A percentile compares a stretch with the other conserved stretches of the same genome.
Conservation (phyloP, 1,284 basidiomycete genomes). For the Cryptococcus floricola region DNA sequence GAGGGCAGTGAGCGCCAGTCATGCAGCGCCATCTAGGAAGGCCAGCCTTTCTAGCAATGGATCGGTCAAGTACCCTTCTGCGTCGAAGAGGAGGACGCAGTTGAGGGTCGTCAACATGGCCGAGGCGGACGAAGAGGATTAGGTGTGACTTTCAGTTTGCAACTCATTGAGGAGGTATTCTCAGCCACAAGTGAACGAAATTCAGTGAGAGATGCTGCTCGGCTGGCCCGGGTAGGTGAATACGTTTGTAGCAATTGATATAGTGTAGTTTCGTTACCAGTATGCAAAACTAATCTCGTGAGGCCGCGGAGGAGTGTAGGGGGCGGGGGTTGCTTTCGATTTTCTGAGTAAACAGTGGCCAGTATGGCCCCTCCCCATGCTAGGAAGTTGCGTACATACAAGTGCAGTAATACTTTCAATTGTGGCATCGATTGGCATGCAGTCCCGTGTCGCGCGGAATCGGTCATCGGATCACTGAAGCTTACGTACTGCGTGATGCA, state of each 20-base stretch:
- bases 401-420: background rate
- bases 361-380: too few relatives aligned
- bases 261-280: background rate
- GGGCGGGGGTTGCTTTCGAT: too few relatives aligned
- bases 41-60: conserved; percentile 1
- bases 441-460: too few relatives aligned
- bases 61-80: conserved; percentile 1
- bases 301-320: too few relatives aligned
- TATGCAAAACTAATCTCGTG: background rate
- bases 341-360: too few relatives aligned
- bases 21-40: background rate
- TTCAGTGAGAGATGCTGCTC: background rate
- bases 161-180: too few relatives aligned
- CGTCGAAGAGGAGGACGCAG: conserved; percentile 18
- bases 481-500: background rate
- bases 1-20: background rate
- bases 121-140: conserved; percentile 8
- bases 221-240: background rate
- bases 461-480: too few relatives aligned
- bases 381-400: background rate
- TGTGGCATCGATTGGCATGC: too few relatives aligned
- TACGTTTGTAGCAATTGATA: background rate
- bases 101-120: conserved; percentile 29
- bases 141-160: background rate
- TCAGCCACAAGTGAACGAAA: too few relatives aligned